These are phyloP conservation scores for Fusarium acutatum DNA, from an alignment of 2,329 filamentous ascomycete genomes.

Conservation along the genomic window DNA sequence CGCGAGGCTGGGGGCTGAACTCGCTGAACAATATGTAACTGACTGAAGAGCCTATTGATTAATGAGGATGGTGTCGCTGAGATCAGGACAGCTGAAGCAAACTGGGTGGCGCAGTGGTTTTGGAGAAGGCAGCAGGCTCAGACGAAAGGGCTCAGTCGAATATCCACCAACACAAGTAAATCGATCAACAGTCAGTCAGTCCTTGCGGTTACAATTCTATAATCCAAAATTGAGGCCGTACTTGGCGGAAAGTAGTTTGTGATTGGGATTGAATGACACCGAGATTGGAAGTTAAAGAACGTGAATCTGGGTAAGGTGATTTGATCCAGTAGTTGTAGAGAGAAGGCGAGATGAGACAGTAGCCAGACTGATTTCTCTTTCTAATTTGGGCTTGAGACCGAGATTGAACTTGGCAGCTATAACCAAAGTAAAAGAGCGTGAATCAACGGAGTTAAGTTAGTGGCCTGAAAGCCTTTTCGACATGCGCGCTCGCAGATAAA, in stretches of 20 bases:
- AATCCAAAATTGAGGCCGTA: neutral
- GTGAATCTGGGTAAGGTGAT: conserved; percentile 2
- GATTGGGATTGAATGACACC: neutral
- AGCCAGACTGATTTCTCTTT: conserved; percentile 36
- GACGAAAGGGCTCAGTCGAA: neutral
- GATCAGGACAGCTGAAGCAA: neutral
- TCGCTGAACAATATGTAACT: neutral
- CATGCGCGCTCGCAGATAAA: conserved; percentile 15
- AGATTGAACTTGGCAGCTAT: conserved; percentile 5
- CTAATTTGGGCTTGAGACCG: conserved; percentile 1
- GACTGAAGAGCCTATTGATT: neutral
- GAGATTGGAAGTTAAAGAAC: conserved; percentile 5
- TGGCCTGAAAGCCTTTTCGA: conserved; percentile 19
- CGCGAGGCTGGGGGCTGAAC: neutral
- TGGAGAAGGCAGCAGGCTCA: conserved; percentile 7
- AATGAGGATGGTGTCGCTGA: neutral
- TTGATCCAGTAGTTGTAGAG: conserved; percentile 23
- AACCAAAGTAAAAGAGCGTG: conserved; percentile 13
- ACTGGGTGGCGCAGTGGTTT: conserved; percentile 6
- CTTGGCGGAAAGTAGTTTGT: conserved; percentile 1
- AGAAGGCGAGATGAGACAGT: conserved; percentile 29
- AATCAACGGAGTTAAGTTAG: neutral
- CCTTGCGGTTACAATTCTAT: conserved; percentile 4
- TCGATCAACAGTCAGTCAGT: conserved; percentile 3
- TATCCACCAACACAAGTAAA: neutral